These are phyloP conservation scores for Onygenales sp. DNA, from an alignment of 2,329 filamentous ascomycete genomes.

Conservation along the genomic window DNA sequence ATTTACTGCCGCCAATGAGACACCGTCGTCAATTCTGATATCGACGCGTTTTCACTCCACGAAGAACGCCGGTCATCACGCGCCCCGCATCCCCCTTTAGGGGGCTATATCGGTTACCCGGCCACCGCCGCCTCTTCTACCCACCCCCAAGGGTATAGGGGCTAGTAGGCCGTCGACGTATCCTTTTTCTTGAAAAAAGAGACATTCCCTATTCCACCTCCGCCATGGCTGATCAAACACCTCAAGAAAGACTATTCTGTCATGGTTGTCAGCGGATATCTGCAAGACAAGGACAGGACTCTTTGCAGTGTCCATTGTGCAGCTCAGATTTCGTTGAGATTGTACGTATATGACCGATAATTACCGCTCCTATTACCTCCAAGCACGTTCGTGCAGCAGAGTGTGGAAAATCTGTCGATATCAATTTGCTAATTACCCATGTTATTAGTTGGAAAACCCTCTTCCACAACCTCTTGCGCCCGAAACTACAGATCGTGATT, in stretches of 20 bases:
- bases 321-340: slow-evolving; percentile 74
- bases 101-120: too few relatives aligned
- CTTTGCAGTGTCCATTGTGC: slow-evolving; percentile 67
- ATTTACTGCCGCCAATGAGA: too few relatives aligned
- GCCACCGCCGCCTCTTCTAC: too few relatives aligned
- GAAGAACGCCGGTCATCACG: too few relatives aligned
- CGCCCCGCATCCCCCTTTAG: too few relatives aligned
- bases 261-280: slow-evolving; percentile 74
- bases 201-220: not conserved
- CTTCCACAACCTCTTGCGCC: not conserved
- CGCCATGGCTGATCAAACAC: slow-evolving; percentile 25
- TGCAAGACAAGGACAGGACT: slow-evolving; percentile 59
- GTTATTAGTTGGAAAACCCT: not conserved
- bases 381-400: not conserved
- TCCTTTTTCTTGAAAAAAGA: too few relatives aligned
- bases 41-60: too few relatives aligned
- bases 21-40: too few relatives aligned
- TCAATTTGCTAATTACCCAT: not conserved
- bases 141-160: too few relatives aligned
- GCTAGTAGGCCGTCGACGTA: too few relatives aligned
- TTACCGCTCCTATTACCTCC: not conserved
- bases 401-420: not conserved
- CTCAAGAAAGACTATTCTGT: slow-evolving; percentile 58
- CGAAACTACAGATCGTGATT: too few relatives aligned
- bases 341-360: slow-evolving; percentile 45